phyloP scores from a whole-genome alignment of 768 basidiomycete species.

The Calvatia gigantea region DNA sequence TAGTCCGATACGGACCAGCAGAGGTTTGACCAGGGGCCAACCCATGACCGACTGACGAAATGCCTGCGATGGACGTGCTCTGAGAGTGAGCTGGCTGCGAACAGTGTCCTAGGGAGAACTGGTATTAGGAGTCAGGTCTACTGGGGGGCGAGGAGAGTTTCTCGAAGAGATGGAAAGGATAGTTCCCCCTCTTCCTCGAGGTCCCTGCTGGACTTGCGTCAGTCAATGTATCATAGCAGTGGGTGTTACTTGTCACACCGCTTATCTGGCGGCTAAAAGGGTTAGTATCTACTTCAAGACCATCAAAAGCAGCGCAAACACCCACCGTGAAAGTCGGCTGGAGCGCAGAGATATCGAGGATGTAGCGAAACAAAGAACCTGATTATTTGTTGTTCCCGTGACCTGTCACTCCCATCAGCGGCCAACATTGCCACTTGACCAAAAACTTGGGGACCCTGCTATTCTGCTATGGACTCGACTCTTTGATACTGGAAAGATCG shows the following conservation, averaged over 20 bases:
- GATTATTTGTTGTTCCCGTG: not conserved
- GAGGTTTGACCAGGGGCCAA: conserved; percentile 17
- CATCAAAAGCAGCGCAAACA: not conserved
- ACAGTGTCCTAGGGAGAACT: conserved; percentile 11
- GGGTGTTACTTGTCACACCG: not conserved
- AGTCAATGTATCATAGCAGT: not conserved
- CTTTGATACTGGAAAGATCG: too few relatives aligned
- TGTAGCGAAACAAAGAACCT: not conserved
- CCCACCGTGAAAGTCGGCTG: not conserved
- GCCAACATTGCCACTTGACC: too few relatives aligned
- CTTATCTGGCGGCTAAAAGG: not conserved
- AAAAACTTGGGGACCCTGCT: too few relatives aligned
- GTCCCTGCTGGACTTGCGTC: conserved; percentile 14
- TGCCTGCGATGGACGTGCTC: conserved; percentile 23
- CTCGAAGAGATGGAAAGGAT: not conserved
- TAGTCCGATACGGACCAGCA: conserved; percentile 27
- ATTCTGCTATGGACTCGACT: too few relatives aligned
- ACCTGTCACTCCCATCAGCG: not conserved
- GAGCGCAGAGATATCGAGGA: not conserved
- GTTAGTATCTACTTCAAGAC: not conserved
- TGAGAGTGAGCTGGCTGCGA: conserved; percentile 17
- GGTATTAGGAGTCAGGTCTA: conserved; percentile 3
- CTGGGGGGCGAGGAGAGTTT: not conserved
- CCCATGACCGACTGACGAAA: conserved; percentile 2
- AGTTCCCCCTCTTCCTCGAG: conserved; percentile 7